Evolutionary conservation across 1,139 yeast genomes (phyloP), one percentile per base, ranked within the genome.

Genomic region (Yamadazyma conglobata): DNA sequence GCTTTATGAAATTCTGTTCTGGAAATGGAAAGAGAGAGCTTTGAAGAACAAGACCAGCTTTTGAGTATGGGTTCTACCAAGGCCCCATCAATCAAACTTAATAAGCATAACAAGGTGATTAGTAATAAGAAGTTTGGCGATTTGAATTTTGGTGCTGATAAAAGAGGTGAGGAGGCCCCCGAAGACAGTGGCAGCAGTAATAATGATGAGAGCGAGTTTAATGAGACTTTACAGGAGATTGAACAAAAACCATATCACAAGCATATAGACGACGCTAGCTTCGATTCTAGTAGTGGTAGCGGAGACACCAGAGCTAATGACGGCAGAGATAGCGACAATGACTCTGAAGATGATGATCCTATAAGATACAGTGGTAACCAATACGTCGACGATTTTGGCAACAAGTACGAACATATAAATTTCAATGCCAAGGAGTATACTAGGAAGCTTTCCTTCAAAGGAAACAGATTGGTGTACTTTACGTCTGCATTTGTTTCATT

Each of bases 401-500:
- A 60, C 35, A 33, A 34, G n/a, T 67, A 67, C 37, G 52, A 46
- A 14, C 64, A 66, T 27, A 44, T 68, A 6, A 63, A 68, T 41
- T 67, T 67, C 36, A 54, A 67, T 39, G 52, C 59, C 15, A 54
- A 56, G 33, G 39, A 43, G 12, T 66, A 66, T 39, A 65, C 72
- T 0, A 40, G 48, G 6, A 49, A 48, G 25, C 46, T 62, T 7
- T 38, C 33, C 21, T 64, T 68, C 46, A 67, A 68, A 41, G 74
- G 74, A 6, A 61, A 47, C 20, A 42, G 53, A 19, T 53, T 79
- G 30, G 71, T 79, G 10, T 86, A 85, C 53, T 82, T 85, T 58
- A 85, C 94, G 3, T 77, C 89, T 2, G 77, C 82, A 8, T 86
- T 86, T 55, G 94, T 86, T 13, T 79, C 89, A 19, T 63, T 85